phyloP scores from a whole-genome alignment of 805 yeast species.

The Starmerella floricola region DNA sequence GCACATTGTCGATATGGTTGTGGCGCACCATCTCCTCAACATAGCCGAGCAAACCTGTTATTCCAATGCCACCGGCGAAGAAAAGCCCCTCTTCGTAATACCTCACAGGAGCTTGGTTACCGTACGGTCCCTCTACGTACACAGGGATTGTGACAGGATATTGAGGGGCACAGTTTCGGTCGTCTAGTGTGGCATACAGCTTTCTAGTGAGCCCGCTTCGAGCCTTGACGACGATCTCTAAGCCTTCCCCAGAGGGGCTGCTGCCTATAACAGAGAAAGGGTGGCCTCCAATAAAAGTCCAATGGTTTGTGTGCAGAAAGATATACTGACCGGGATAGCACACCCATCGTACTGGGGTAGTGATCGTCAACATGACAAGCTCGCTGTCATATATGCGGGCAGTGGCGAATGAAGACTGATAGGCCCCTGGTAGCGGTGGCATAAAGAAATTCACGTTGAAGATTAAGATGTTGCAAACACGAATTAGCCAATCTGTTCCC shows the following conservation, averaged over 20 bases:
- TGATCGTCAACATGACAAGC: conserved; percentile 39
- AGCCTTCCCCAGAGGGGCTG: conserved; percentile 33
- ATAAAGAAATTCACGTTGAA: conserved; percentile 26
- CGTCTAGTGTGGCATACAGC: conserved; percentile 29
- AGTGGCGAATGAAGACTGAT: conserved; percentile 28
- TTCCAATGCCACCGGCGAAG: conserved; percentile 55
- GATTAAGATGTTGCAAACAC: conserved; percentile 39
- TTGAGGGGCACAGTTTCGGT: conserved; percentile 27
- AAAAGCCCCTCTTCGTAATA: conserved; percentile 39
- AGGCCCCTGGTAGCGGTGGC: conserved; percentile 31
- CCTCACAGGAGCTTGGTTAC: conserved; percentile 37
- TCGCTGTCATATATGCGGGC: conserved; percentile 36
- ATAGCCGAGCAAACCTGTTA: conserved; percentile 44
- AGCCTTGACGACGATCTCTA: conserved; percentile 39
- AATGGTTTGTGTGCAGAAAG: conserved; percentile 39
- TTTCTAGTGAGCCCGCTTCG: conserved; percentile 43
- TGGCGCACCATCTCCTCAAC: conserved; percentile 27
- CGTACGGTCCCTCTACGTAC: conserved; percentile 53
- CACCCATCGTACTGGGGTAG: conserved; percentile 44
- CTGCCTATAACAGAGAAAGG: conserved; percentile 47
- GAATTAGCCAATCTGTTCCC: conserved; percentile 50
- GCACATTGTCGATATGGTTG: conserved; percentile 8
- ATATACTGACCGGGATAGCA: conserved; percentile 52
- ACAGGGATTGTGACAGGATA: conserved; percentile 32
- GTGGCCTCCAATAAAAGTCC: conserved; percentile 52